phyloP scores from a whole-genome alignment of 352 stramenopile genomes.

The Phytophthora syringae region DNA sequence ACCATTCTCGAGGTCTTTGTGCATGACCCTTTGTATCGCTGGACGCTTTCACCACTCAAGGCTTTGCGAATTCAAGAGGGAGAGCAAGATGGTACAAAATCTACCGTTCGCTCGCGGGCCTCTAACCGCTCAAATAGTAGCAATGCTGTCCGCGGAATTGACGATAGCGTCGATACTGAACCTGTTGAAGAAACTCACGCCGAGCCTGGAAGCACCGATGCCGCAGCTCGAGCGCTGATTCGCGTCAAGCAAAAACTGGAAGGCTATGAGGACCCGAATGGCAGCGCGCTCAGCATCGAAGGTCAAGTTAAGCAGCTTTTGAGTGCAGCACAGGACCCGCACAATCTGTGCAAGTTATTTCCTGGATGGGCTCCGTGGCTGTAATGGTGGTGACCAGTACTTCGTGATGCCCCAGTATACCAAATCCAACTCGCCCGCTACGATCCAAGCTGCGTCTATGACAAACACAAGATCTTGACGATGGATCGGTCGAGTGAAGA shows the following conservation, averaged over 20 bases:
- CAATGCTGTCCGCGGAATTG: constrained; percentile 10
- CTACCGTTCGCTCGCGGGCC: constrained; percentile 12
- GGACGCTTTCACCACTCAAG: constrained; percentile 94
- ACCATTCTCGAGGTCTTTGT: constrained; percentile 99
- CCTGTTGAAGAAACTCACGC: constrained; percentile 34
- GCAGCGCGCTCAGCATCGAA: constrained; percentile 97
- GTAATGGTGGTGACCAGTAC: no score
- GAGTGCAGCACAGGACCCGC: constrained; percentile 94
- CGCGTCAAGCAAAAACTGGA: constrained; percentile 98
- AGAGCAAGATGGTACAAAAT: constrained; percentile 26
- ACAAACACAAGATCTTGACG: no score
- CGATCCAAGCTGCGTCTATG: no score
- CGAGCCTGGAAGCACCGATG: constrained; percentile 66
- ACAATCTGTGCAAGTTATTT: constrained; percentile 97
- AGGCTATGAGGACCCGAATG: constrained; percentile 97
- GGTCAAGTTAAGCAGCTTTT: constrained; percentile 99
- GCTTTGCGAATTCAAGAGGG: constrained; percentile 80
- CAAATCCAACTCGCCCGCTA: no score
- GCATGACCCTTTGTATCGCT: constrained; percentile 99
- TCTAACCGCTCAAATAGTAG: constrained; percentile 33
- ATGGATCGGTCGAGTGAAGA: no score
- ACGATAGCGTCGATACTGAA: constrained; percentile 20
- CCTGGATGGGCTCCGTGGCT: constrained; percentile 97
- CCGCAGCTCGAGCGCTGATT: constrained; percentile 93
- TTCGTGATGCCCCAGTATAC: no score